phyloP scores from a whole-genome alignment of 768 basidiomycete genomes.

The Tephrocybe rancida region DNA sequence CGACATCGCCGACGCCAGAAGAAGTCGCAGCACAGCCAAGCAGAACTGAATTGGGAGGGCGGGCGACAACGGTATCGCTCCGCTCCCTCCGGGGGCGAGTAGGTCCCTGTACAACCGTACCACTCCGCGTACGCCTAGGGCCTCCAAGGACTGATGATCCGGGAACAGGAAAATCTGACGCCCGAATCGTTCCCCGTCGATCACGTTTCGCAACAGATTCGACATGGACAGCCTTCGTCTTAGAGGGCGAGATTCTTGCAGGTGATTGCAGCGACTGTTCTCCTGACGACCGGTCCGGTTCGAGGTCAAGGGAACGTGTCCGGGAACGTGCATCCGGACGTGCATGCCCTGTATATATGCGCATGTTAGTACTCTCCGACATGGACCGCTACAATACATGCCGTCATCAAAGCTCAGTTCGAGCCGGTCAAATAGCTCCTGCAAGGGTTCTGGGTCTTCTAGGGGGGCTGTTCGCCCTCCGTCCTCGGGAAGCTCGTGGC shows the following conservation, averaged over 20 bases:
- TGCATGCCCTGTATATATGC: constrained; percentile 4
- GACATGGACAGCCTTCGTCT: neutral
- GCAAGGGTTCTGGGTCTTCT: constrained; percentile 5
- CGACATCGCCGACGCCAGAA: constrained; percentile 5
- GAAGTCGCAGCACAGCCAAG: constrained; percentile 4
- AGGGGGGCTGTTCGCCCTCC: neutral
- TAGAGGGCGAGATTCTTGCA: constrained; percentile 13
- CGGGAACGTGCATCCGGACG: constrained; percentile 4
- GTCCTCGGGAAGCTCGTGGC: neutral
- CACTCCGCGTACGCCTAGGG: constrained; percentile 48
- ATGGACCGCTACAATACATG: neutral
- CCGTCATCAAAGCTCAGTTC: constrained; percentile 14
- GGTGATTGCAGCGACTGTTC: constrained; percentile 14
- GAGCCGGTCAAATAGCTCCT: constrained; percentile 20
- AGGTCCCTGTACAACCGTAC: constrained; percentile 39
- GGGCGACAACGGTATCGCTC: constrained; percentile 21
- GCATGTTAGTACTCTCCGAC: neutral
- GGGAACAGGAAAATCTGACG: constrained; percentile 40
- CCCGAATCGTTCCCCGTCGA: constrained; percentile 53
- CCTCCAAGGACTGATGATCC: constrained; percentile 12
- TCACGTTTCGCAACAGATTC: constrained; percentile 19
- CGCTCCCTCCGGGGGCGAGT: constrained; percentile 20
- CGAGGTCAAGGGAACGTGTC: constrained; percentile 15
- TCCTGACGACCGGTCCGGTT: constrained; percentile 2
- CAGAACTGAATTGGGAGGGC: constrained; percentile 12